Conservation (phyloP, 2,329 filamentous ascomycete species). For the Orbilia javanica region DNA sequence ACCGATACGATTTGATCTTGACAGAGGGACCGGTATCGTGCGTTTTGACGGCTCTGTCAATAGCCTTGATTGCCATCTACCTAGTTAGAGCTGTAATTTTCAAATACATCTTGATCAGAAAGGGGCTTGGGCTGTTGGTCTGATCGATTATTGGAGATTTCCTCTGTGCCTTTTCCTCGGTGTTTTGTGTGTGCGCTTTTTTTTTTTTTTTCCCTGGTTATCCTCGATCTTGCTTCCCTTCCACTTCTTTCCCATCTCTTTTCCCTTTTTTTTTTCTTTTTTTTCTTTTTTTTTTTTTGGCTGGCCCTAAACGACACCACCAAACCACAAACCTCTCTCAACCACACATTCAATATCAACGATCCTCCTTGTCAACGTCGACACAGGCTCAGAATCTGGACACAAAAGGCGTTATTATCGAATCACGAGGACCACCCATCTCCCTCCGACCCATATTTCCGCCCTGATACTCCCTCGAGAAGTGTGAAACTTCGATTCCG, state of each 20-base stretch:
- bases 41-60: not conserved
- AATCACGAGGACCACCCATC: not conserved
- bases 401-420: slow-evolving; percentile 2
- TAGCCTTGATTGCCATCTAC: not conserved
- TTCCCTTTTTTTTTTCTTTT: slow-evolving; percentile 30
- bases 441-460: not conserved
- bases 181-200: slow-evolving; percentile 22
- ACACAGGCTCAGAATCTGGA: slow-evolving; percentile 6
- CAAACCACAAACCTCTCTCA: slow-evolving; percentile 22
- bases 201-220: too few species aligned
- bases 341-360: slow-evolving; percentile 39
- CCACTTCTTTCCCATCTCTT: too few species aligned
- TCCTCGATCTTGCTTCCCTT: too few species aligned
- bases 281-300: slow-evolving; percentile 4
- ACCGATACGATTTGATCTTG: too few species aligned
- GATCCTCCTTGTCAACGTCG: not conserved
- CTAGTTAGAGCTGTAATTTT: too few species aligned
- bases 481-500: not conserved
- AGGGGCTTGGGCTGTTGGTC: not conserved
- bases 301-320: slow-evolving; percentile 28
- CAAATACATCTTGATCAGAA: not conserved
- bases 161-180: not conserved
- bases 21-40: too few species aligned
- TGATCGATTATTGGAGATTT: not conserved
- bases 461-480: slow-evolving; percentile 24